Base-by-base conservation (phyloP, 441 rosid genomes). In the Corymbia calophylla region DNA sequence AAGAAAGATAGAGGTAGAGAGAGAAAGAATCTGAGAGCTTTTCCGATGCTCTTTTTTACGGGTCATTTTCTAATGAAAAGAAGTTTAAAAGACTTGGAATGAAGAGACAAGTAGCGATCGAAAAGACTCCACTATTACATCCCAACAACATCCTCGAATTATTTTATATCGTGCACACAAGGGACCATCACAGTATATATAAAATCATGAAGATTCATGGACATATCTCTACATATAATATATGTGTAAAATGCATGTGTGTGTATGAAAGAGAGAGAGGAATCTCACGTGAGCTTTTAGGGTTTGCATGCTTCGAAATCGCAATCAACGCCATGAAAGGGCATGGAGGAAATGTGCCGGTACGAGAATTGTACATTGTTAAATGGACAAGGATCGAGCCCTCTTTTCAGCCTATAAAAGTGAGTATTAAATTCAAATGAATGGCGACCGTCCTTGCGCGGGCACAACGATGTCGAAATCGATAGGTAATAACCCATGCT, bases 11-110 rank as follows among this genome's bases (percentile, higher is more conserved):
- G 21, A 60, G 66, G 27, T 29, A 66, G 39, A 66, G 73, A 66
- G 77, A 66, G 32, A 25, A 17, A 73, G 82, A 88, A 85, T 87
- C 77, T 60, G 54, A 87, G 86, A 90, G 87, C 91, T 89, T 29
- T 54, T 77, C 88, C 58, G 55, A 88, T 47, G 25, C 10, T 48
- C 49, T 77, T 80, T 48, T 23, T 55, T 82, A 62, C 56, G 39
- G 25, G 93, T 91, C 91, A 89, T 89, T 92, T 90, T 91, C 92
- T 89, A 73, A 82, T 86, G 87, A 87, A 88, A 91, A 89, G 87
- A 84, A 88, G 90, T 18, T 18, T 68, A 55, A 86, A 53, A 89
- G 60, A 88, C 89, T 60, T 48, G 66, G 86, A 88, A 88, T 53
- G 87, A 91, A 88, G 91, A 86, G 94, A 93, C 53, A 48, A 58